Conservation (phyloP, 1,139 yeast genomes). For the Nakaseomyces uthaithaninus region DNA sequence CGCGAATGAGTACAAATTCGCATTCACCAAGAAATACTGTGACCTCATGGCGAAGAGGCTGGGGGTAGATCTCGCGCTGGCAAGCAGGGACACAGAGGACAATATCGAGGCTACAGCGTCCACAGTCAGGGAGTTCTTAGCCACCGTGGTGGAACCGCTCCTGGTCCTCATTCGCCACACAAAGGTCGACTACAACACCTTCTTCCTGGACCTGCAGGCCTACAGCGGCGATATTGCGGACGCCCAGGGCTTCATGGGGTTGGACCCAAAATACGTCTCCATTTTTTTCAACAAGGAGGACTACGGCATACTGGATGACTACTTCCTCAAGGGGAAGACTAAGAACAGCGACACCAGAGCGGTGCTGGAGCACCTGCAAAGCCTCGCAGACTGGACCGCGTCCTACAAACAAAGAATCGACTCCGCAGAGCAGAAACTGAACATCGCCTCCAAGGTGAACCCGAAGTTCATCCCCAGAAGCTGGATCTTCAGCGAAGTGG, state of each 20-base stretch:
- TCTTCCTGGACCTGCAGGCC: constrained; percentile 58
- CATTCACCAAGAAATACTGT: constrained; percentile 53
- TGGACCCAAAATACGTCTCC: constrained; percentile 32
- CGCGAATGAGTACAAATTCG: constrained; percentile 56
- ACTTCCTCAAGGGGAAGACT: constrained; percentile 6
- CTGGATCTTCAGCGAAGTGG: constrained; percentile 83
- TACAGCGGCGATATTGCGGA: constrained; percentile 17
- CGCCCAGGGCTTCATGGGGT: constrained; percentile 15
- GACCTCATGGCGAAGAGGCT: constrained; percentile 56
- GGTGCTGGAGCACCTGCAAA: constrained; percentile 28
- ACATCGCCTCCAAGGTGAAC: constrained; percentile 43
- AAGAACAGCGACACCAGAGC: constrained; percentile 17
- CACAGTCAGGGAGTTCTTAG: constrained; percentile 17
- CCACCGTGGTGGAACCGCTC: constrained; percentile 46
- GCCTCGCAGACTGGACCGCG: constrained; percentile 37
- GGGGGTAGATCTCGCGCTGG: constrained; percentile 50
- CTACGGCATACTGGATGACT: constrained; percentile 14
- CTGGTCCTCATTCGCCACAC: constrained; percentile 54
- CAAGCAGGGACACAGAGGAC: constrained; percentile 10
- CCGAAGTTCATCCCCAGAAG: constrained; percentile 79
- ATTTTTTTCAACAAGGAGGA: constrained; percentile 34
- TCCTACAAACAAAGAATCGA: constrained; percentile 9
- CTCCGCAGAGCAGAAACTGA: constrained; percentile 36
- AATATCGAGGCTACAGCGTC: constrained; percentile 11
- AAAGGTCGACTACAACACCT: constrained; percentile 70